Conservation (phyloP, 768 basidiomycete species). For the Phlebiopsis gigantea region DNA sequence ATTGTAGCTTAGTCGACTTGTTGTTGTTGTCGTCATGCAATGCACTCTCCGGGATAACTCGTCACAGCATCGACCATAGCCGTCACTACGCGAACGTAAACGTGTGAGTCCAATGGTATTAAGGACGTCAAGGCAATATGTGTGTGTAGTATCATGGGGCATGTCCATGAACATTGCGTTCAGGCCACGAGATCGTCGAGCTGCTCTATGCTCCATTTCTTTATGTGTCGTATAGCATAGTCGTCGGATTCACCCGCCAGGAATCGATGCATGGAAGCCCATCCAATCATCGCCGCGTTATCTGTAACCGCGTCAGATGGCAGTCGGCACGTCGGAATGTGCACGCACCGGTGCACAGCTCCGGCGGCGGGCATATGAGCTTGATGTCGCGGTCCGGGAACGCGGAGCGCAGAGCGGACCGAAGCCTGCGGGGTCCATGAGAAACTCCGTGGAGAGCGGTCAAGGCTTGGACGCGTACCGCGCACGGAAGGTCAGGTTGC, state of each 20-base stretch:
- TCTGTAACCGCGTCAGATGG: slow-evolving; percentile 40
- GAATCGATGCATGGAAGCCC: slow-evolving; percentile 84
- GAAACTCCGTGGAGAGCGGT: neutral
- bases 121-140: too few relatives aligned
- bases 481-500: slow-evolving; percentile 64
- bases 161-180: neutral
- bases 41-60: neutral
- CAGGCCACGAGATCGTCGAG: neutral
- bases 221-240: slow-evolving; percentile 38
- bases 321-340: neutral
- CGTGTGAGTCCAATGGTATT: too few relatives aligned
- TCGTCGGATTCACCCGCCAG: slow-evolving; percentile 52
- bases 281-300: slow-evolving; percentile 96
- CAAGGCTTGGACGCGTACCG: slow-evolving; percentile 42
- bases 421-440: neutral
- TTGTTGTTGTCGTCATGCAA: neutral
- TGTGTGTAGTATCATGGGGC: neutral
- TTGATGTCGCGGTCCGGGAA: slow-evolving; percentile 29
- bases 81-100: neutral
- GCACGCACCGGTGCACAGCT: slow-evolving; percentile 72
- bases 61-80: neutral
- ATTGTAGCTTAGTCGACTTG: neutral
- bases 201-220: neutral
- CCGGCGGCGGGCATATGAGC: slow-evolving; percentile 66
- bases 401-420: too few relatives aligned